Evolutionary conservation across 352 stramenopile genomes (phyloP).

Genomic region (Lagenidium sp.): DNA sequence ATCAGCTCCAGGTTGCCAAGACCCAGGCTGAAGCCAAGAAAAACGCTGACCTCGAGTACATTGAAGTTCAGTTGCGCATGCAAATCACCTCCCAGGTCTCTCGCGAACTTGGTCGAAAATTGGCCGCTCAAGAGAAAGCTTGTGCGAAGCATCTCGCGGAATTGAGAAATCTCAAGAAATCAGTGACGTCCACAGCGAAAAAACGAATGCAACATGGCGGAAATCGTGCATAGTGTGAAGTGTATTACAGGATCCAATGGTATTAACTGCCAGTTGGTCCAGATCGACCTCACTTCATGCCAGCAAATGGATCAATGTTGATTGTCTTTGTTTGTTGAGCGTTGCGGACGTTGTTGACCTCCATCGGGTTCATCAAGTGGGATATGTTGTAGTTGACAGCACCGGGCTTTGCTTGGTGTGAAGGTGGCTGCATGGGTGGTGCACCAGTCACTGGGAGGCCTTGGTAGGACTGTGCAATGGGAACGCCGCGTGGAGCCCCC

Average conservation of each 20-base stretch:
- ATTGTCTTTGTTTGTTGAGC: constrained; percentile 50
- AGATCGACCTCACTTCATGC: no score
- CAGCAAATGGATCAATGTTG: constrained; percentile 78
- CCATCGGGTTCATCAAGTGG: constrained; percentile 72
- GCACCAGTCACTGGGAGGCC: no score
- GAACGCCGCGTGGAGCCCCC: no score
- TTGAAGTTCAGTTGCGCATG: constrained; percentile 23
- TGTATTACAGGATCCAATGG: no score
- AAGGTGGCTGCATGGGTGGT: constrained; percentile 3
- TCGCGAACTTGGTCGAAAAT: constrained; percentile 14
- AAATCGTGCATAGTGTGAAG: no score
- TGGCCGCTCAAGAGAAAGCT: constrained; percentile 9
- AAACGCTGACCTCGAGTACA: constrained; percentile 24
- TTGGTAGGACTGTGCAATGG: no score
- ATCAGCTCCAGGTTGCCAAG: constrained; percentile 16
- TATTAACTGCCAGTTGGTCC: no score
- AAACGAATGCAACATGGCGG: no score
- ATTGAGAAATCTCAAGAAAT: constrained; percentile 8
- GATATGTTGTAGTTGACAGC: constrained; percentile 79
- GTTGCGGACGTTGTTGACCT: constrained; percentile 33
- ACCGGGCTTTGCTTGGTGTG: constrained; percentile 1
- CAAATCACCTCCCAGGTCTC: constrained; percentile 25
- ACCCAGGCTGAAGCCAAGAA: constrained; percentile 21
- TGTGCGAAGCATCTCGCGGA: constrained; percentile 8
- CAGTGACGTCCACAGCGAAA: no score